These are phyloP conservation scores for Metschnikowia lachancei DNA, from an alignment of 805 yeast species.

Conservation along the genomic window DNA sequence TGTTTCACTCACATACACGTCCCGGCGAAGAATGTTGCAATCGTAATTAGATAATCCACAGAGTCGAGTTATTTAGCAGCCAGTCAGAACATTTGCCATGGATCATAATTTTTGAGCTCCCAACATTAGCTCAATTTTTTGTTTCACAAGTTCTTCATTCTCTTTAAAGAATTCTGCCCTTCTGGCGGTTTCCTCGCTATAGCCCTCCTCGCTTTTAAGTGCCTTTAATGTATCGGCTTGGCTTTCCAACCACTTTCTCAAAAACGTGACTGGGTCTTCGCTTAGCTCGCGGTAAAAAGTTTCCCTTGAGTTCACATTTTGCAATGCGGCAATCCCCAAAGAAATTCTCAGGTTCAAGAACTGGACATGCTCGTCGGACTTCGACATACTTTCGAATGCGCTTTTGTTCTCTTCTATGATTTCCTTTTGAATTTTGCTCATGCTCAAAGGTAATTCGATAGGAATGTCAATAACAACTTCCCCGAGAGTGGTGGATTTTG, in stretches of 20 bases:
- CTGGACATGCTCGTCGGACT: constrained; percentile 44
- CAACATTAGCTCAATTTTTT: constrained; percentile 73
- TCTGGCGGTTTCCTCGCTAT: constrained; percentile 84
- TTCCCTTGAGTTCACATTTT: constrained; percentile 60
- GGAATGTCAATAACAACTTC: constrained; percentile 74
- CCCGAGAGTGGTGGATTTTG: constrained; percentile 74
- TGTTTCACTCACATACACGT: too few relatives aligned
- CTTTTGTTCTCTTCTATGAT: constrained; percentile 36
- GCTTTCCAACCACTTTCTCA: constrained; percentile 71
- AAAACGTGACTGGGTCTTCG: constrained; percentile 72
- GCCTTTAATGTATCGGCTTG: constrained; percentile 84
- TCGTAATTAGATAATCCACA: neutral
- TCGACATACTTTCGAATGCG: constrained; percentile 43
- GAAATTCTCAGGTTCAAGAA: constrained; percentile 43
- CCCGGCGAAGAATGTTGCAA: too few relatives aligned
- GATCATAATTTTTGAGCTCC: constrained; percentile 38
- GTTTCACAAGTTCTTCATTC: constrained; percentile 61
- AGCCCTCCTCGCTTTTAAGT: constrained; percentile 84
- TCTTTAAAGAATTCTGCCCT: constrained; percentile 76
- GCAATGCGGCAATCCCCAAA: constrained; percentile 51
- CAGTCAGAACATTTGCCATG: neutral
- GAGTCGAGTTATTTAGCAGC: neutral
- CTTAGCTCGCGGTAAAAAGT: constrained; percentile 74
- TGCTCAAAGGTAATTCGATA: constrained; percentile 39
- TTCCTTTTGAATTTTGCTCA: constrained; percentile 37